Base-by-base conservation (phyloP, 2,329 filamentous ascomycete species). In the Pseudogymnoascus sp. region DNA sequence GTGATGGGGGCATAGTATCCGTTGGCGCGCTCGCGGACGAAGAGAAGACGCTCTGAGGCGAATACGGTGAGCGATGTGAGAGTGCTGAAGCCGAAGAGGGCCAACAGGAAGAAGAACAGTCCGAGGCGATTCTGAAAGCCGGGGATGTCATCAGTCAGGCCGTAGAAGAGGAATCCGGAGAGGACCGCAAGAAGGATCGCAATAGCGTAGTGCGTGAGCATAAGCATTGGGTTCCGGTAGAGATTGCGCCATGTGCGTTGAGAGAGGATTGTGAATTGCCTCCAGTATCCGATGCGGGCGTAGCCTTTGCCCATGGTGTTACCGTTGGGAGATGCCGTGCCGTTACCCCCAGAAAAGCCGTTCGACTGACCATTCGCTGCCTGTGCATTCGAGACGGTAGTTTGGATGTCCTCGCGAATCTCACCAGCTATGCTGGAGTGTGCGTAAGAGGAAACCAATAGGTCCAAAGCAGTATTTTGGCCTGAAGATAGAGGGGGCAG, bases 141-240 rank as follows among this genome's bases (percentile, higher is more conserved):
- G 66, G 91, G 89, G 69, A 99, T 96, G 72, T 99, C 93, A 72
- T 96, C 92, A 0, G 93, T 96, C 59, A 99, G 81, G 2, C 93
- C 95, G 70, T 97, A 99, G 79, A 97, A 99, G 11, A 99, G 83
- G 76, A 90, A 97, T 3, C 95, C 95, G 1, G 93, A 93, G 64
- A 99, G 89, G 4, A 97, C 93, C 1, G 93, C 95, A 5, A 99
- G 84, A 0, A 97, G 78, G 65, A 99, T 97, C 6, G 95, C 92
- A 69, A 97, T 97, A 38, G 95, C 95, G 73, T 97, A 99, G 77
- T 99, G 95, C 0, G 93, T 97, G 64, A 99, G 84, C 95, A 99
- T 99, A 65, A 99, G 80, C 84, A 97, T 93, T 1, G 95, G 95
- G 74, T 99, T 97, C 64, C 95, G 88, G 79, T 99, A 97, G 5